Conservation (phyloP, 495 filamentous ascomycete species). For the Chaetomidium leptoderma region DNA sequence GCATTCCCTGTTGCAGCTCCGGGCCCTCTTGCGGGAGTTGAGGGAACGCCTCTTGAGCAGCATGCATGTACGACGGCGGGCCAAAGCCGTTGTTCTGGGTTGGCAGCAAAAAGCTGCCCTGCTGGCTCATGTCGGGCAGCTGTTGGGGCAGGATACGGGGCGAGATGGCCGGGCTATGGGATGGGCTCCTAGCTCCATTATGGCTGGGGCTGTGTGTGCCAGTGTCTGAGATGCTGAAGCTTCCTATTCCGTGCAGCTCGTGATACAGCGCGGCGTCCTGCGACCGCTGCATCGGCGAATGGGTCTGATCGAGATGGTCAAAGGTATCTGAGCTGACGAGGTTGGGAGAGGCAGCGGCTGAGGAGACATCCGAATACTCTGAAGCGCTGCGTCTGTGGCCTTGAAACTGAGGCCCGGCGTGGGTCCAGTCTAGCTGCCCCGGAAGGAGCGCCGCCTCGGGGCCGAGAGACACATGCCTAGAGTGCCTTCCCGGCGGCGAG, state of each 20-base stretch:
- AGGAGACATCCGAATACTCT: constrained; percentile 83
- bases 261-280: constrained; percentile 72
- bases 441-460: constrained; percentile 70
- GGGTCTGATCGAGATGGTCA: constrained; percentile 64
- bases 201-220: constrained; percentile 52
- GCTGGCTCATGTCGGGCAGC: constrained; percentile 48
- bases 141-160: constrained; percentile 77
- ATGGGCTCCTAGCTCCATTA: constrained; percentile 65
- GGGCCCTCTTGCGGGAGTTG: constrained; percentile 43
- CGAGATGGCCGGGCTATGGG: constrained; percentile 79
- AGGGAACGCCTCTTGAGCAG: constrained; percentile 55
- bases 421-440: constrained; percentile 65
- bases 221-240: constrained; percentile 78
- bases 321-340: constrained; percentile 74
- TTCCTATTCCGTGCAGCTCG: constrained; percentile 69
- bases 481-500: constrained; percentile 55
- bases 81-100: constrained; percentile 46
- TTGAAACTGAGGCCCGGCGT: constrained; percentile 63
- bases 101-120: constrained; percentile 49
- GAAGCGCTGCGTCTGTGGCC: constrained; percentile 78
- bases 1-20: constrained; percentile 54
- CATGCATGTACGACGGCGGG: constrained; percentile 54
- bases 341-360: constrained; percentile 74
- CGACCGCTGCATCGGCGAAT: constrained; percentile 74
- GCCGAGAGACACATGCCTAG: constrained; percentile 74